Evolutionary conservation across 208 protist species (phyloP).

Genomic region (Trypanosoma rangeli): DNA sequence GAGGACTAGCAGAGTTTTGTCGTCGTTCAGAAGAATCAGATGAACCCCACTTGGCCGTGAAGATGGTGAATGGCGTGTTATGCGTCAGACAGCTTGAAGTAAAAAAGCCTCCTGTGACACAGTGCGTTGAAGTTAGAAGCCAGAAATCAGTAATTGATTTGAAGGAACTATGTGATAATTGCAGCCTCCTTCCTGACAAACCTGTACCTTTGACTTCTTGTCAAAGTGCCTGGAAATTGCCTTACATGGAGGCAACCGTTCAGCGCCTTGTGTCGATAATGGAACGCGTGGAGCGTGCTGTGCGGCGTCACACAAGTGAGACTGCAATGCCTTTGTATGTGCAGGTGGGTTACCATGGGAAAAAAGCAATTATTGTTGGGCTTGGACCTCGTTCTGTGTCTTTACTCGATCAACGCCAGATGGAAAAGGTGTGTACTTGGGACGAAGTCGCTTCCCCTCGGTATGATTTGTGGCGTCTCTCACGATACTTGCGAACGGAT

Average conservation of each 20-base stretch:
- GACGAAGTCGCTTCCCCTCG: slow-evolving; percentile 26
- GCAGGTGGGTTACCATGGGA: slow-evolving; percentile 22
- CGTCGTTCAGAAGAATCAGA: not conserved
- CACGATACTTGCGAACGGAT: slow-evolving; percentile 27
- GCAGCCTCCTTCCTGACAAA: slow-evolving; percentile 15
- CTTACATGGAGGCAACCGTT: not conserved
- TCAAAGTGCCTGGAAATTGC: slow-evolving; percentile 24
- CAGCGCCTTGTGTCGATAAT: slow-evolving; percentile 3
- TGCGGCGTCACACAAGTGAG: not conserved
- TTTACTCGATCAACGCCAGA: not conserved
- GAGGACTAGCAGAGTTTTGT: slow-evolving; percentile 24
- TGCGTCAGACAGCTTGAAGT: slow-evolving; percentile 10
- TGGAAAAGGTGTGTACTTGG: not conserved
- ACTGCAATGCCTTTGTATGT: slow-evolving; percentile 1
- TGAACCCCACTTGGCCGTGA: slow-evolving; percentile 10
- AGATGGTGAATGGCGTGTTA: slow-evolving; percentile 24
- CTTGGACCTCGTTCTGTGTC: not conserved
- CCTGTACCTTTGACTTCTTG: slow-evolving; percentile 16
- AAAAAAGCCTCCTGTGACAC: not conserved
- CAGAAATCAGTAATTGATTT: not conserved
- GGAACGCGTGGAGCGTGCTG: slow-evolving; percentile 4
- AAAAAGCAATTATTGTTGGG: not conserved
- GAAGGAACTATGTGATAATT: not conserved
- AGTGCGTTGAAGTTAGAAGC: not conserved
- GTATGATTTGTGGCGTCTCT: slow-evolving; percentile 34